Percentiles rank a stretch among this genome's conserved stretches.
These are phyloP conservation scores for Fraxinus americana DNA, from an alignment of 257 asterid genomes.

Conservation along the genomic window DNA sequence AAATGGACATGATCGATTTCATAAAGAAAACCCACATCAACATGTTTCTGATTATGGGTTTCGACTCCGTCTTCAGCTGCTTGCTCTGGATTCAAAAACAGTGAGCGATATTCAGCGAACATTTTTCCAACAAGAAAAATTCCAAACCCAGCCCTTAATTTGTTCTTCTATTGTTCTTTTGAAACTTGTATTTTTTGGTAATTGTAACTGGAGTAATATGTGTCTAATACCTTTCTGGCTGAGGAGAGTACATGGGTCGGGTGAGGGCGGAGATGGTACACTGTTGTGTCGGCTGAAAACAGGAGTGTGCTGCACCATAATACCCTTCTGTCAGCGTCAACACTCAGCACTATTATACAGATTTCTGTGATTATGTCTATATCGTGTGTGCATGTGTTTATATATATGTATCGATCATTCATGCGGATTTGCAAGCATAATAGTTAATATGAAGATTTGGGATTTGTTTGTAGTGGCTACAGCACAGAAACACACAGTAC, in stretches of 20 bases:
- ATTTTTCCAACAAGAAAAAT: background rate
- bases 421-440: slow-evolving; percentile 5
- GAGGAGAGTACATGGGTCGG: slow-evolving; percentile 32
- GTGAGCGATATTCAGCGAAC: slow-evolving; percentile 15
- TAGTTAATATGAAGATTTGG: slow-evolving; percentile 24
- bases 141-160: background rate
- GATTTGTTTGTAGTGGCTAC: slow-evolving; percentile 21
- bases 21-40: slow-evolving; percentile 60
- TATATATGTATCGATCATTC: background rate
- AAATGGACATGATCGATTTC: slow-evolving; percentile 73
- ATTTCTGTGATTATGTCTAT: background rate
- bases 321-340: background rate
- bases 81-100: slow-evolving; percentile 19
- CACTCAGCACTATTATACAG: slow-evolving; percentile 5
- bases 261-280: slow-evolving; percentile 32
- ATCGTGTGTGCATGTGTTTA: slow-evolving; percentile 18
- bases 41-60: slow-evolving; percentile 21
- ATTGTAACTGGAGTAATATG: background rate
- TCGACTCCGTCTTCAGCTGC: slow-evolving; percentile 22
- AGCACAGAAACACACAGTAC: slow-evolving; percentile 19
- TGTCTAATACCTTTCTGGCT: background rate
- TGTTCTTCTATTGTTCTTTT: background rate
- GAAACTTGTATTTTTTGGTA: background rate
- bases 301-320: slow-evolving; percentile 23
- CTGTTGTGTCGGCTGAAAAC: slow-evolving; percentile 24